These are phyloP conservation scores for Fraxinus floribunda DNA, from an alignment of 305 asterid genomes.

Conservation along the genomic window DNA sequence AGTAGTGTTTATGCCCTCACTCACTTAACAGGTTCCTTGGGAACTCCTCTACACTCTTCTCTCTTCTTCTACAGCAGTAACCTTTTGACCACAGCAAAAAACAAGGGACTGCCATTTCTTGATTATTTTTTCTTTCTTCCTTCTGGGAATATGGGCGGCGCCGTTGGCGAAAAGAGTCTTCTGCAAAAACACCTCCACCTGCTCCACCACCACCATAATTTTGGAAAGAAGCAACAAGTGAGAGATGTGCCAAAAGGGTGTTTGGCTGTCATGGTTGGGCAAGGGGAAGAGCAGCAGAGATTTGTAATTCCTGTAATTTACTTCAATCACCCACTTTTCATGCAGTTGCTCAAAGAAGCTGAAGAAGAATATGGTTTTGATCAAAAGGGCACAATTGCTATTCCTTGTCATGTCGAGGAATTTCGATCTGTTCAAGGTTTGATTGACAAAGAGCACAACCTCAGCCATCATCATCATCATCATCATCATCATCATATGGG, in stretches of 20 bases:
- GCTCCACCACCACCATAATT: conserved; percentile 10
- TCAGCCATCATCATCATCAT: conserved; percentile 6
- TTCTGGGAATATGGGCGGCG: neutral
- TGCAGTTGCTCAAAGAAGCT: conserved; percentile 33
- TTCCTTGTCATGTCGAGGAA: conserved; percentile 31
- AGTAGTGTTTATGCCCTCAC: neutral
- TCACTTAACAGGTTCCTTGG: neutral
- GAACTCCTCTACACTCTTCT: neutral
- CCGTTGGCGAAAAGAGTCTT: neutral
- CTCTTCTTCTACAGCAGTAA: neutral
- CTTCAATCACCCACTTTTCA: conserved; percentile 33
- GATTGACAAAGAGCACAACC: conserved; percentile 18
- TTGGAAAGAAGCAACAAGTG: conserved; percentile 4
- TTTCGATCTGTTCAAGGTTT: conserved; percentile 17
- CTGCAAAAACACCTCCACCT: neutral
- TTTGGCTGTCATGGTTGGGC: conserved; percentile 30
- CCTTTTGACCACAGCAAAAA: neutral
- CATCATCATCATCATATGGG: neutral
- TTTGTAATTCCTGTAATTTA: conserved; percentile 28
- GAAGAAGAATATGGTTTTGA: conserved; percentile 39
- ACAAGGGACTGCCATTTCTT: neutral
- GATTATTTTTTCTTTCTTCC: neutral
- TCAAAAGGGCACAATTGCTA: conserved; percentile 31
- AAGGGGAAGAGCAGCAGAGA: conserved; percentile 21
- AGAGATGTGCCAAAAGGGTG: conserved; percentile 34